phyloP scores from a whole-genome alignment of 192 early-diverging fungal species.

The Dispira simplex region DNA sequence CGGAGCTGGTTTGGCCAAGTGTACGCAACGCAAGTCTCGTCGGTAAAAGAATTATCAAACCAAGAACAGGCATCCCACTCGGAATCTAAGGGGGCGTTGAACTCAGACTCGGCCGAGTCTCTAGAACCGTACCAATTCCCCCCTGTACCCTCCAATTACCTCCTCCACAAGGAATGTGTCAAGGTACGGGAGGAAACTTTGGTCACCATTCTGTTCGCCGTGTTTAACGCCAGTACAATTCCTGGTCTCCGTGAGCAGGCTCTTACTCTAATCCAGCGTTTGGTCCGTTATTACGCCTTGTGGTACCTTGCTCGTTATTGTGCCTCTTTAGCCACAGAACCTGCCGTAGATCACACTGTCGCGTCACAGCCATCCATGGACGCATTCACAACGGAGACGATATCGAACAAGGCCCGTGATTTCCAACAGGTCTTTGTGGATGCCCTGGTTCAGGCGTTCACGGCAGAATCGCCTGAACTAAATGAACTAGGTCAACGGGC shows the following conservation, averaged over 20 bases:
- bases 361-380: not conserved
- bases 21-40: not conserved
- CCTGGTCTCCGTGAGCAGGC: slow-evolving; percentile 31
- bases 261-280: not conserved
- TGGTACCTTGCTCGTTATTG: slow-evolving; percentile 16
- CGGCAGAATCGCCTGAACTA: slow-evolving; percentile 42
- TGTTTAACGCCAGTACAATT: slow-evolving; percentile 48
- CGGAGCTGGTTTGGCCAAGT: not conserved
- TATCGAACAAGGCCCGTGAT: not conserved
- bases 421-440: slow-evolving; percentile 44
- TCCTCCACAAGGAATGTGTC: not conserved
- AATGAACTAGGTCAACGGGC: slow-evolving; percentile 47
- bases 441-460: slow-evolving; percentile 60
- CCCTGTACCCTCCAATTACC: not conserved
- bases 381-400: not conserved
- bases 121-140: not conserved
- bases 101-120: not conserved
- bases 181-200: slow-evolving; percentile 41
- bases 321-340: slow-evolving; percentile 18
- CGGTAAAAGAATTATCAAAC: not conserved
- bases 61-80: not conserved
- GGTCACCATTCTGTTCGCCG: slow-evolving; percentile 33
- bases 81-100: not conserved
- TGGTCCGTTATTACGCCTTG: slow-evolving; percentile 12
- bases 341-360: not conserved